Percentiles rank a stretch among this genome's conserved stretches.
These are phyloP conservation scores for Neurospora hispaniola DNA, from an alignment of 495 filamentous ascomycete species.

Conservation along the genomic window DNA sequence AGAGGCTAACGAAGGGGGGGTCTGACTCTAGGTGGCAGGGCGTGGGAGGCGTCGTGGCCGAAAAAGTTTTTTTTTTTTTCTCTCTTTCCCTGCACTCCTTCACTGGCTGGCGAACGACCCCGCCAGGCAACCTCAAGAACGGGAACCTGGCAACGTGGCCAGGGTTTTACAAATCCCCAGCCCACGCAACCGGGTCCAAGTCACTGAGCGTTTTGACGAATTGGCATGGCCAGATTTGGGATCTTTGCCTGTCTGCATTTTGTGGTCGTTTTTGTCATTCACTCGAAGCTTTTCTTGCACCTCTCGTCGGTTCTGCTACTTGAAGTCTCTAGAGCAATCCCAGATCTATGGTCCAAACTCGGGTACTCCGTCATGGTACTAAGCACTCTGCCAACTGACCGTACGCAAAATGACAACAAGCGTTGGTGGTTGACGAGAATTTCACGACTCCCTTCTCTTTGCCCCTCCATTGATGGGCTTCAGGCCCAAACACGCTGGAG, in stretches of 20 bases:
- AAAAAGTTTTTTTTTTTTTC: slow-evolving; percentile 19
- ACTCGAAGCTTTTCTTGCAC: not conserved
- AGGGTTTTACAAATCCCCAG: slow-evolving; percentile 1
- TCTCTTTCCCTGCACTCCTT: slow-evolving; percentile 1
- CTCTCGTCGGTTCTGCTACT: not conserved
- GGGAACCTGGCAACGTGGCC: not conserved
- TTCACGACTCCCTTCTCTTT: slow-evolving; percentile 2
- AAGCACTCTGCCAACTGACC: not conserved
- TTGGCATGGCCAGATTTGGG: not conserved
- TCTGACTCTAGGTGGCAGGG: not conserved
- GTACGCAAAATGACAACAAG: not conserved
- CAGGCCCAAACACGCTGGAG: not conserved
- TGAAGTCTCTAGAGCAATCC: slow-evolving; percentile 6
- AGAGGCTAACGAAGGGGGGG: not conserved
- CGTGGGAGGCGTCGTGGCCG: slow-evolving; percentile 9
- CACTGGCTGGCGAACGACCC: too few species aligned
- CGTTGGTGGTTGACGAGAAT: not conserved
- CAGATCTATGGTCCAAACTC: not conserved
- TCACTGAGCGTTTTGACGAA: not conserved
- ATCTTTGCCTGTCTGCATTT: not conserved
- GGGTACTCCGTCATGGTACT: not conserved
- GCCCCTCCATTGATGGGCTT: slow-evolving; percentile 17
- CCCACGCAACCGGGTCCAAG: not conserved
- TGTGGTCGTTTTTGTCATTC: not conserved
- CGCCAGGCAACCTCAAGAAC: not conserved